Evolutionary conservation across 2,329 filamentous ascomycete genomes (phyloP).

Genomic region (Cladophialophora immunda): DNA sequence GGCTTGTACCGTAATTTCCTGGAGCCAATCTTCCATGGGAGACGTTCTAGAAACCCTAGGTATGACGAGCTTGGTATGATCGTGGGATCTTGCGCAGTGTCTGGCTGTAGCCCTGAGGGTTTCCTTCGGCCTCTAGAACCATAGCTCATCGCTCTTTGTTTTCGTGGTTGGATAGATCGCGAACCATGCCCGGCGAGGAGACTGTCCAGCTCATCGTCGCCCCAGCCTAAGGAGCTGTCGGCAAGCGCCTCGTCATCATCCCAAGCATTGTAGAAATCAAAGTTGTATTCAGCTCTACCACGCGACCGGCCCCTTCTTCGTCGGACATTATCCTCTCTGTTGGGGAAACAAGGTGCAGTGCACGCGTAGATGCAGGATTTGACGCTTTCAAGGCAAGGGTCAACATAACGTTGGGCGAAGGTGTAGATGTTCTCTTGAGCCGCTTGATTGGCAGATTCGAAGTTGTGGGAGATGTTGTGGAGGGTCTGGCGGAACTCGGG

Average conservation of each 20-base stretch:
- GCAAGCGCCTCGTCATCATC: slow-evolving; percentile 66
- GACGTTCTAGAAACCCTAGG: slow-evolving; percentile 81
- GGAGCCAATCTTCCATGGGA: slow-evolving; percentile 86
- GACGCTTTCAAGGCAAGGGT: slow-evolving; percentile 77
- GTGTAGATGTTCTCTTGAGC: slow-evolving; percentile 91
- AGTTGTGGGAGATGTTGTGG: slow-evolving; percentile 89
- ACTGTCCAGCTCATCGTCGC: slow-evolving; percentile 84
- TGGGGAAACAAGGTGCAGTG: slow-evolving; percentile 73
- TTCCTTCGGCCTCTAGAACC: slow-evolving; percentile 70
- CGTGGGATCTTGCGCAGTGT: slow-evolving; percentile 73
- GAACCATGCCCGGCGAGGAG: slow-evolving; percentile 71
- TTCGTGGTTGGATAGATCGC: slow-evolving; percentile 67
- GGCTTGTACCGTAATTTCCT: slow-evolving; percentile 84
- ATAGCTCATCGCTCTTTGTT: slow-evolving; percentile 89
- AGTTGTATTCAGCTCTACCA: slow-evolving; percentile 79
- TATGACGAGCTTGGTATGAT: slow-evolving; percentile 89
- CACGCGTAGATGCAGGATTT: slow-evolving; percentile 71
- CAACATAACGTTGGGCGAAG: slow-evolving; percentile 85
- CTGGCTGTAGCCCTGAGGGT: slow-evolving; percentile 60
- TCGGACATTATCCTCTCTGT: slow-evolving; percentile 76
- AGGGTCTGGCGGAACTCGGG: slow-evolving; percentile 80
- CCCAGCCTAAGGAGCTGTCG: slow-evolving; percentile 74
- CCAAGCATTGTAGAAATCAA: slow-evolving; percentile 99
- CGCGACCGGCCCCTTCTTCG: slow-evolving; percentile 70
- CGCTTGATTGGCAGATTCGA: slow-evolving; percentile 88